These are phyloP conservation scores for Mycena epipterygia DNA, from an alignment of 768 basidiomycete species.

Conservation along the genomic window DNA sequence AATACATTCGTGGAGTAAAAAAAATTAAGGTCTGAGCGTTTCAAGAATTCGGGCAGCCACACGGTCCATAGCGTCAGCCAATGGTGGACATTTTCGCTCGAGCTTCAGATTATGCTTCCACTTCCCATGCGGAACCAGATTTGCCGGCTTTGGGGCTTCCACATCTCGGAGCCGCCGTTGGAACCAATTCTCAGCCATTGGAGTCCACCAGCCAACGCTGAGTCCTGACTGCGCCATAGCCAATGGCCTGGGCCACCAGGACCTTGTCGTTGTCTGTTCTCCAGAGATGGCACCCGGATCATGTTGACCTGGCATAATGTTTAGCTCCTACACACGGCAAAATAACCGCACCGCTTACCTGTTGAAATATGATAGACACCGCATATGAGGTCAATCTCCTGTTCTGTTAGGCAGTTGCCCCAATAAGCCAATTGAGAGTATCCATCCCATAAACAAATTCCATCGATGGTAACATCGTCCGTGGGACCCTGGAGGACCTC, in stretches of 20 bases:
- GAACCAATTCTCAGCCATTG: neutral
- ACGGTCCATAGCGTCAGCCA: neutral
- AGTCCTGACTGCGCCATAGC: neutral
- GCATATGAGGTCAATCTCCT: neutral
- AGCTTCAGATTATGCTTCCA: conserved; percentile 4
- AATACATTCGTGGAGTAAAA: no score
- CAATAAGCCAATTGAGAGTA: neutral
- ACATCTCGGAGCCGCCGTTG: neutral
- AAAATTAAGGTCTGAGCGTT: neutral
- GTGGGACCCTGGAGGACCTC: neutral
- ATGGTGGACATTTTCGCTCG: neutral
- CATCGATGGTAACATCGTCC: neutral
- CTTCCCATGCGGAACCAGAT: neutral
- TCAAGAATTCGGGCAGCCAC: neutral
- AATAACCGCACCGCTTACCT: neutral
- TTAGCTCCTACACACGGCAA: neutral
- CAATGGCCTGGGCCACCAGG: neutral
- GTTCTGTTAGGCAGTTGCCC: neutral
- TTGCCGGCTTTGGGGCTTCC: neutral
- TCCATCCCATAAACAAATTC: neutral
- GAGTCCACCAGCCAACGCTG: neutral
- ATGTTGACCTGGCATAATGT: neutral
- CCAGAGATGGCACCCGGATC: neutral
- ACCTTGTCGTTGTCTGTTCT: neutral
- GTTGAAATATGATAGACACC: neutral